These are phyloP conservation scores for Achaetomium macrosporum DNA, from an alignment of 2,329 filamentous ascomycete species.

Conservation along the genomic window DNA sequence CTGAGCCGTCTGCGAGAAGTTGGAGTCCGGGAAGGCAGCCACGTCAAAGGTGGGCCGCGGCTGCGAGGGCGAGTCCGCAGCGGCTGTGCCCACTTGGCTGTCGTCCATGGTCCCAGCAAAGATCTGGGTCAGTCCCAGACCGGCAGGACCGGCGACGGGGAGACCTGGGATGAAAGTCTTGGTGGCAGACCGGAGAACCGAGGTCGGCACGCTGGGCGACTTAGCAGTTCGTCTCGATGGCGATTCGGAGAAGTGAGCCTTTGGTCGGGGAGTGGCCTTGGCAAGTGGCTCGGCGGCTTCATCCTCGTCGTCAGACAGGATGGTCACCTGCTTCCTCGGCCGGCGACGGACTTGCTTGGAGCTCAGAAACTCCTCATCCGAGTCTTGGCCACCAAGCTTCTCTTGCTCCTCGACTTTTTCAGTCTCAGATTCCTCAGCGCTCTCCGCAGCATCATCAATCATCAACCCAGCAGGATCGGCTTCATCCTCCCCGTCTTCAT, in stretches of 20 bases:
- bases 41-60: slow-evolving; percentile 52
- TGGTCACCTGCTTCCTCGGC: slow-evolving; percentile 43
- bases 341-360: slow-evolving; percentile 41
- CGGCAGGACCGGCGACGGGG: slow-evolving; percentile 50
- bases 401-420: slow-evolving; percentile 31
- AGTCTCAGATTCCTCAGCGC: slow-evolving; percentile 26
- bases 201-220: slow-evolving; percentile 54
- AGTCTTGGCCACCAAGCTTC: slow-evolving; percentile 24
- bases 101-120: slow-evolving; percentile 84
- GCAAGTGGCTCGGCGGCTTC: slow-evolving; percentile 38
- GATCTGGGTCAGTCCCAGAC: slow-evolving; percentile 77
- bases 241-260: slow-evolving; percentile 36
- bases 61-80: slow-evolving; percentile 36
- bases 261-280: slow-evolving; percentile 46
- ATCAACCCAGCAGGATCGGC: slow-evolving; percentile 9
- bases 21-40: slow-evolving; percentile 51
- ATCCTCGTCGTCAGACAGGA: slow-evolving; percentile 64
- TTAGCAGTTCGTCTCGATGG: slow-evolving; percentile 37
- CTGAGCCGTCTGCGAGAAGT: slow-evolving; percentile 56
- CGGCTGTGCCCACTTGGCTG: slow-evolving; percentile 38
- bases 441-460: slow-evolving; percentile 23
- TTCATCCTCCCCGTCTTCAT: slow-evolving; percentile 30
- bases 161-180: slow-evolving; percentile 67
- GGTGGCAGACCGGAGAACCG: slow-evolving; percentile 61
- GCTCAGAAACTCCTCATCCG: slow-evolving; percentile 33